phyloP scores from a whole-genome alignment of 495 filamentous ascomycete genomes.

The Penicillium goetzii region DNA sequence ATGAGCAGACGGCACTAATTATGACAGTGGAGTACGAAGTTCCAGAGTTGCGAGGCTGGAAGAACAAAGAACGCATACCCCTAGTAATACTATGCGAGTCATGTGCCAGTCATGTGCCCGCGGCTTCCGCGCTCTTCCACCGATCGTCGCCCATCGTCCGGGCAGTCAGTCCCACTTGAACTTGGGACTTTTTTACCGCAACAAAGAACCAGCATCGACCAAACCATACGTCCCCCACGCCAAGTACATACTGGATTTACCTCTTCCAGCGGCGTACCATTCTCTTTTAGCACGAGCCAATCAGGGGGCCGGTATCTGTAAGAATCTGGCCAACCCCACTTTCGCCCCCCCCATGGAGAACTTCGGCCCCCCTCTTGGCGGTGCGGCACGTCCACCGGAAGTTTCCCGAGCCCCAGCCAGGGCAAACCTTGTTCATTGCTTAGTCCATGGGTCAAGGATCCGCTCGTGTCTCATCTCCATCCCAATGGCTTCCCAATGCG shows the following conservation, averaged over 20 bases:
- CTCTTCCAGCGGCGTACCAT: not conserved
- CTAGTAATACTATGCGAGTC: not conserved
- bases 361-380: conserved; percentile 10
- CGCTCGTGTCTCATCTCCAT: not conserved
- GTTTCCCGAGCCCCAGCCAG: conserved; percentile 14
- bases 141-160: too few species aligned
- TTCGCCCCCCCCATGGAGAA: conserved; percentile 3
- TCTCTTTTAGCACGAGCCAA: conserved; percentile 3
- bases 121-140: not conserved
- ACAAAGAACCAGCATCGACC: not conserved
- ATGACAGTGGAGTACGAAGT: not conserved
- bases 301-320: not conserved
- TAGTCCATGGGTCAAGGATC: not conserved
- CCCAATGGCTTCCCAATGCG: not conserved
- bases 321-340: conserved; percentile 10
- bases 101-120: conserved; percentile 5
- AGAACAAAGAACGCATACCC: not conserved
- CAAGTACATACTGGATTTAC: conserved; percentile 1
- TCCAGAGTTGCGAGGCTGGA: not conserved
- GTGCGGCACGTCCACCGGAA: conserved; percentile 7
- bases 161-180: not conserved
- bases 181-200: not conserved
- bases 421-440: conserved; percentile 9
- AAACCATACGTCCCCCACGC: conserved; percentile 1
- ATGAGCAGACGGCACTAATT: not conserved